Conservation (phyloP, 2,329 filamentous ascomycete species). For the Claviceps quebecensis region DNA sequence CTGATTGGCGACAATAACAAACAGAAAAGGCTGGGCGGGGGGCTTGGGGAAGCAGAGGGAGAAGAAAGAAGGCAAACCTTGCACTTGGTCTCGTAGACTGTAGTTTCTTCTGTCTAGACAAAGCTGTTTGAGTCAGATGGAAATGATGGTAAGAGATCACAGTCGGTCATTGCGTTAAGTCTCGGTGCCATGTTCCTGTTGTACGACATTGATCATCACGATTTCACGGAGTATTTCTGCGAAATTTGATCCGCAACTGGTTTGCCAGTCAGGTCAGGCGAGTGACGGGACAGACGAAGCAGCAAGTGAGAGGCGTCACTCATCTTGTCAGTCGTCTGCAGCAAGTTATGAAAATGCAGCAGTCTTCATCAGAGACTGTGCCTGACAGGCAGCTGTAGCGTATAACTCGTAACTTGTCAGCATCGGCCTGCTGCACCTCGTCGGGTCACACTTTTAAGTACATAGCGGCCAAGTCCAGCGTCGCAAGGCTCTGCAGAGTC, state of each 20-base stretch:
- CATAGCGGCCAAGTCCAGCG: constrained; percentile 2
- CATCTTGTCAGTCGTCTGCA: no score
- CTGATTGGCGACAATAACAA: constrained; percentile 1
- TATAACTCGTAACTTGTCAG: not conserved
- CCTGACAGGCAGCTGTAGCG: not conserved
- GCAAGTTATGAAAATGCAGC: no score
- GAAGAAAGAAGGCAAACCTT: not conserved
- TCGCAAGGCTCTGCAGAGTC: not conserved
- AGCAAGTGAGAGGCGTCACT: not conserved
- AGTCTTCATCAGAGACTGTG: not conserved
- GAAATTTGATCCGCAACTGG: not conserved
- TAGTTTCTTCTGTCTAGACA: not conserved
- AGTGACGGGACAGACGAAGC: not conserved
- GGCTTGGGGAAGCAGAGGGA: not conserved
- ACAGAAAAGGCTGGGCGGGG: constrained; percentile 1
- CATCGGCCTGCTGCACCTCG: not conserved
- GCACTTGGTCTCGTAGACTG: no score
- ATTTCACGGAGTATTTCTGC: not conserved
- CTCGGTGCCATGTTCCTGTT: not conserved
- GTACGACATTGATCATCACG: not conserved
- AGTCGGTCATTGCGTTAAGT: not conserved
- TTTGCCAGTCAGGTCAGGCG: not conserved
- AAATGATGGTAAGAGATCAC: not conserved
- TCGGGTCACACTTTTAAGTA: constrained; percentile 1
- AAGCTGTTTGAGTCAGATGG: not conserved